phyloP scores from a whole-genome alignment of 352 stramenopile genomes.

The Pythium aphanidermatum region DNA sequence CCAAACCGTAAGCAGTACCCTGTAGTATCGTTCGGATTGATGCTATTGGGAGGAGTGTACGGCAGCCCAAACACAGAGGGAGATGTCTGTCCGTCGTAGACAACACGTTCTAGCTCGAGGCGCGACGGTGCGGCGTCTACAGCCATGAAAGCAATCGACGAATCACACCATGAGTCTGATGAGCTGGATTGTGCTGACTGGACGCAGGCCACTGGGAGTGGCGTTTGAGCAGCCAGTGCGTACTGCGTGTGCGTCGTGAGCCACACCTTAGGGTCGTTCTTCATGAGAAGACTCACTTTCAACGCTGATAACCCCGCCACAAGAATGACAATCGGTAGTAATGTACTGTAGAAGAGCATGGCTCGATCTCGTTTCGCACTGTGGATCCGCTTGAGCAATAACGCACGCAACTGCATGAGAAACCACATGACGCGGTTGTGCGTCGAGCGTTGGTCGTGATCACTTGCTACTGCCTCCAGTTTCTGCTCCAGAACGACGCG shows the following conservation, averaged over 20 bases:
- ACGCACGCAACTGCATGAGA: constrained; percentile 38
- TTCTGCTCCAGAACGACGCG: background rate
- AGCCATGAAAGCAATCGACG: constrained; percentile 21
- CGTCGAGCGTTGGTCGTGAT: background rate
- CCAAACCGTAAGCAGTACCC: constrained; percentile 54
- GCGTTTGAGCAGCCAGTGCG: constrained; percentile 21
- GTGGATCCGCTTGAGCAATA: constrained; percentile 52
- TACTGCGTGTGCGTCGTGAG: constrained; percentile 31
- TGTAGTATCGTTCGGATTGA: constrained; percentile 43
- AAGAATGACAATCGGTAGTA: constrained; percentile 66
- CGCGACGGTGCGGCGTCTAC: constrained; percentile 20
- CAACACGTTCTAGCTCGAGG: constrained; percentile 25
- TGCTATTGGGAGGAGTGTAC: constrained; percentile 31
- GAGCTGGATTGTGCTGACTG: background rate
- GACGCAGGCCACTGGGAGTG: constrained; percentile 44
- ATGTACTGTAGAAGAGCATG: constrained; percentile 67
- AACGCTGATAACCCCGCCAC: constrained; percentile 56
- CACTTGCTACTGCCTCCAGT: background rate
- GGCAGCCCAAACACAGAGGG: constrained; percentile 47
- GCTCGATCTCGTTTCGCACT: constrained; percentile 51
- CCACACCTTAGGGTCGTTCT: constrained; percentile 43
- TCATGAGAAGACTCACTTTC: constrained; percentile 38
- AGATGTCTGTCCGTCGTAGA: constrained; percentile 27
- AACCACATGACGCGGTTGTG: constrained; percentile 19
- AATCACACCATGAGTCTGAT: constrained; percentile 13